These are phyloP conservation scores for Podaxis sp. DNA, from an alignment of 768 basidiomycete species.

Conservation along the genomic window DNA sequence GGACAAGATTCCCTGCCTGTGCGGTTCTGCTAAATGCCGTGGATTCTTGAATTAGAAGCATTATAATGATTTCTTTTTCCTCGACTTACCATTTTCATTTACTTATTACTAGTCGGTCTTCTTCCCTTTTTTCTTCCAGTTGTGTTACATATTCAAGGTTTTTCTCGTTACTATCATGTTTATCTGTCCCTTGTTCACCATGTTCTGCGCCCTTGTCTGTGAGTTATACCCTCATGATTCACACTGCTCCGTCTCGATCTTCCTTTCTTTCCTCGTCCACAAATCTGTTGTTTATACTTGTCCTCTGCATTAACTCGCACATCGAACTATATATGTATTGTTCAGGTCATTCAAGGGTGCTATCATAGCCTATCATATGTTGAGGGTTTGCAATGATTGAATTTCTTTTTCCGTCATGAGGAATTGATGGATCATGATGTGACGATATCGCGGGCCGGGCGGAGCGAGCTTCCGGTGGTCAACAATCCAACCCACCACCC, in stretches of 20 bases:
- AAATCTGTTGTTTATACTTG: slow-evolving; percentile 2
- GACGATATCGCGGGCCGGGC: no score
- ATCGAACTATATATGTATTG: slow-evolving; percentile 7
- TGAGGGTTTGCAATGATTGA: neutral
- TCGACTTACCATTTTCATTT: slow-evolving; percentile 7
- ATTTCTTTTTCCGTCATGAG: no score
- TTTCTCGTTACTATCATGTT: slow-evolving; percentile 13
- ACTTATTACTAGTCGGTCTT: neutral
- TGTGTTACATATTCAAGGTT: slow-evolving; percentile 1
- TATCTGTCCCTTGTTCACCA: slow-evolving; percentile 9
- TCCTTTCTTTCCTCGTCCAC: neutral
- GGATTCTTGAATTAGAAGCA: slow-evolving; percentile 88
- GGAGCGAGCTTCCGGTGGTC: no score
- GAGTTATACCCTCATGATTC: slow-evolving; percentile 8
- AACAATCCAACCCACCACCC: no score
- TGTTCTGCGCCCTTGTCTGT: neutral
- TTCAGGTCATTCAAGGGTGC: neutral
- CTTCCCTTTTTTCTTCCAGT: neutral
- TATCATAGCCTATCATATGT: neutral
- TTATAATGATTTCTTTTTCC: slow-evolving; percentile 25
- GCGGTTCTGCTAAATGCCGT: slow-evolving; percentile 87
- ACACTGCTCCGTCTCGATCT: neutral
- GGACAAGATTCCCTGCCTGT: slow-evolving; percentile 93
- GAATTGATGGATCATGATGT: no score
- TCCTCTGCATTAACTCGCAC: slow-evolving; percentile 3